Conservation (phyloP, 768 basidiomycete genomes). For the Piloderma croceum region DNA sequence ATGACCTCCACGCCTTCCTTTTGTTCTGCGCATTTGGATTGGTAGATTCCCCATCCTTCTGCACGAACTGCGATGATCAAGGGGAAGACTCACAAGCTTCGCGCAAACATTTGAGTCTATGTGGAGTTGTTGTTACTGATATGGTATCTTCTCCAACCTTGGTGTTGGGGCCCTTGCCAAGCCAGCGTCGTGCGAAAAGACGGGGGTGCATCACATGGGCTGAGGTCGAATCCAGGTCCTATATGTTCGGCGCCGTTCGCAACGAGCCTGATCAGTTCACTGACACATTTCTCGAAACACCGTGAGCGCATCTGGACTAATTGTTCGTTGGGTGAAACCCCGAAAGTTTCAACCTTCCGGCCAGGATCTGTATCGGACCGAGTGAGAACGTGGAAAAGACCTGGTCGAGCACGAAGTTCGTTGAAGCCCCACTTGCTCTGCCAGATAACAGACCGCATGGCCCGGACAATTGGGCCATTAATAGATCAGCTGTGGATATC, state of each 20-base stretch:
- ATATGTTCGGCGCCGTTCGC: slow-evolving; percentile 28
- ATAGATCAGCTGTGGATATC: slow-evolving; percentile 14
- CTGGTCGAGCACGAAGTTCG: slow-evolving; percentile 19
- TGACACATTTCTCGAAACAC: slow-evolving; percentile 21
- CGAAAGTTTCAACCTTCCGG: slow-evolving; percentile 19
- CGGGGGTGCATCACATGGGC: slow-evolving; percentile 19
- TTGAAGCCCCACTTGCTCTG: slow-evolving; percentile 20
- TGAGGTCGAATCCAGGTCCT: slow-evolving; percentile 16
- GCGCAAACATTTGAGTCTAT: slow-evolving; percentile 18
- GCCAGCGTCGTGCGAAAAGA: slow-evolving; percentile 6
- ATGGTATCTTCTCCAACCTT: slow-evolving; percentile 8
- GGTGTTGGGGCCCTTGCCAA: slow-evolving; percentile 6
- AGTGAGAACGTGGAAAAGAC: slow-evolving; percentile 27
- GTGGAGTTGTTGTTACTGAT: slow-evolving; percentile 17
- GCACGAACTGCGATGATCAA: no score
- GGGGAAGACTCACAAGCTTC: neutral
- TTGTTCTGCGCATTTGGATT: slow-evolving; percentile 18
- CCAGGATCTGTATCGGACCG: slow-evolving; percentile 24
- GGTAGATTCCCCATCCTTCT: slow-evolving; percentile 17
- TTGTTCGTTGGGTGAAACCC: slow-evolving; percentile 26
- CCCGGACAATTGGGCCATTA: slow-evolving; percentile 11
- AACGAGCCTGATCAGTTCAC: slow-evolving; percentile 23
- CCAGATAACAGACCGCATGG: neutral
- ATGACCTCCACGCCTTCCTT: slow-evolving; percentile 26
- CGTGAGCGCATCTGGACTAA: slow-evolving; percentile 25